Evolutionary conservation across 306 rosid genomes (phyloP).

Genomic region (Quercus mongolica): DNA sequence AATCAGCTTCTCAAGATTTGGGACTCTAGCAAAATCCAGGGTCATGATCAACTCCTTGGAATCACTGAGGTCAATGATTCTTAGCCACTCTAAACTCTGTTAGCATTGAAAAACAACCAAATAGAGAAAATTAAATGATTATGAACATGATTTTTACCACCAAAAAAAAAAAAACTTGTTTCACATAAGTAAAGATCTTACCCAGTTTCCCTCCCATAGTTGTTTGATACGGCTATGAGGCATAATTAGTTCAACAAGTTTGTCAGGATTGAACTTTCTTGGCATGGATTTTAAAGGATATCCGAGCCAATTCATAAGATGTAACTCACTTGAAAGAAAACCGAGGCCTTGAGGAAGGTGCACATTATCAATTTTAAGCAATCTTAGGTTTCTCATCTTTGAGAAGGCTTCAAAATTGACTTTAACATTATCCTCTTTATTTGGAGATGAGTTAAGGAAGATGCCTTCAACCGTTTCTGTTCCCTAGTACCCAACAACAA

Average conservation of each 20-base stretch:
- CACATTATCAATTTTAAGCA: conserved; percentile 8
- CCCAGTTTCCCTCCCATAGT: conserved; percentile 27
- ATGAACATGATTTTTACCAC: background rate
- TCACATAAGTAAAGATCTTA: background rate
- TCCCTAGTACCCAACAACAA: conserved; percentile 10
- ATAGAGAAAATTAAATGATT: background rate
- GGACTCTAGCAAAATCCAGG: conserved; percentile 14
- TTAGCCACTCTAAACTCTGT: conserved; percentile 16
- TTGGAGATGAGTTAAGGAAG: background rate
- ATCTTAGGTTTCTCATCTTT: conserved; percentile 8
- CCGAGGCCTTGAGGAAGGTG: background rate
- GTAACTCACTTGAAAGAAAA: conserved; percentile 5
- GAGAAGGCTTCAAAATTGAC: conserved; percentile 4
- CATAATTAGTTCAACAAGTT: conserved; percentile 18
- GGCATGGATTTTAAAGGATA: conserved; percentile 33
- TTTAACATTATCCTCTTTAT: background rate
- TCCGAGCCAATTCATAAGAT: conserved; percentile 15
- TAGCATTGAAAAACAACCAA: no score
- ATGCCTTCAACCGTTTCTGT: conserved; percentile 20
- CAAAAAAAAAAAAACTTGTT: background rate
- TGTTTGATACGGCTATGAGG: conserved; percentile 1
- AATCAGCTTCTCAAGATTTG: background rate
- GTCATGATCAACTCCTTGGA: background rate
- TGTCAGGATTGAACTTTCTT: background rate
- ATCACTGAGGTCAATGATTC: background rate